Evolutionary conservation across 2,329 filamentous ascomycete species (phyloP).

Genomic region (Arachnopeziza araneosa): DNA sequence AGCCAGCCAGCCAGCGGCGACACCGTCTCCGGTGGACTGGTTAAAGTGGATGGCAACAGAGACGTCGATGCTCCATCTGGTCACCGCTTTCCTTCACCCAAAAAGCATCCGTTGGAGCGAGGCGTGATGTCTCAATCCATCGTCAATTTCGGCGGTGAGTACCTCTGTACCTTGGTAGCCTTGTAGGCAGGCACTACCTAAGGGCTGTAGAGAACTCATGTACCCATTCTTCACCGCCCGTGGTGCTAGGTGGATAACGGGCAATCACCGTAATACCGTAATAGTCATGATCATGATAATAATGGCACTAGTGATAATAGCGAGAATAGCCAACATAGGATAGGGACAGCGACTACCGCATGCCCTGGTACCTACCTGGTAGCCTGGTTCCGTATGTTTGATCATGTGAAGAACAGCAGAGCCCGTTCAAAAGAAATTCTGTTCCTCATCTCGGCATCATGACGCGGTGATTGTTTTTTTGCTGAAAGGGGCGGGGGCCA

Average conservation of each 20-base stretch:
- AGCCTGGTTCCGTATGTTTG: not conserved
- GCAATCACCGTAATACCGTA: too few relatives aligned
- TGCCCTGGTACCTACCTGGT: not conserved
- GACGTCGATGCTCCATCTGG: not conserved
- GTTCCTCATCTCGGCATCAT: not conserved
- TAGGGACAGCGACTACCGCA: too few relatives aligned
- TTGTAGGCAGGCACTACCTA: not conserved
- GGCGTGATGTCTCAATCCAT: not conserved
- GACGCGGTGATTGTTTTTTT: not conserved
- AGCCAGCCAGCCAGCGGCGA: not conserved
- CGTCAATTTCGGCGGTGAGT: not conserved
- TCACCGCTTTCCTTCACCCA: not conserved
- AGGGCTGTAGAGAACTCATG: too few relatives aligned
- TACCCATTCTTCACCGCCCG: too few relatives aligned
- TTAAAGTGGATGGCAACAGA: not conserved
- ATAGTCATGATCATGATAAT: too few relatives aligned
- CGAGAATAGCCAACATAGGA: too few relatives aligned
- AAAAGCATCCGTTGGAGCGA: not conserved
- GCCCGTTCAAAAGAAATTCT: not conserved
- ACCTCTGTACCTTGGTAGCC: not conserved
- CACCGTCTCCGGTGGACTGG: not conserved
- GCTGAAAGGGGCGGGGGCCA: not conserved
- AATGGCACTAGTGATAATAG: too few relatives aligned
- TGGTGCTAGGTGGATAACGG: too few relatives aligned
- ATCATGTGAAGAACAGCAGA: not conserved